Evolutionary conservation across 2,329 filamentous ascomycete species (phyloP).

Genomic region (Xylaria polymorpha): DNA sequence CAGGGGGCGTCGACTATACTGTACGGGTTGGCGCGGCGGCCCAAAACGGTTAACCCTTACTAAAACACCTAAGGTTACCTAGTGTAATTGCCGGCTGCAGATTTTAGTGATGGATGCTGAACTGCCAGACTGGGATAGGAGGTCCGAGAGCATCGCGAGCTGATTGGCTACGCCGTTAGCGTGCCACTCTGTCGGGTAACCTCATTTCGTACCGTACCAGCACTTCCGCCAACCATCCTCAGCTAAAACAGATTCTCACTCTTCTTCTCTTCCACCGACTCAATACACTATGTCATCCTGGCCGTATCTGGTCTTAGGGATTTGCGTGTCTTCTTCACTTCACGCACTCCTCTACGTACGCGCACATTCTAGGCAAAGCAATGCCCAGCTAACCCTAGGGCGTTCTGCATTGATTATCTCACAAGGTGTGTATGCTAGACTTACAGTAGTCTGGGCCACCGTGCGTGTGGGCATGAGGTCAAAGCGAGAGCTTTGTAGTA

Average conservation of each 20-base stretch:
- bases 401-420: neutral
- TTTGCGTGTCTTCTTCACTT: neutral
- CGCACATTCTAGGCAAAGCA: conserved; percentile 1
- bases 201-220: conserved; percentile 11
- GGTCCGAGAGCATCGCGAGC: neutral
- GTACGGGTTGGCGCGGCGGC: neutral
- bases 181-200: conserved; percentile 37
- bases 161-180: conserved; percentile 32
- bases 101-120: conserved; percentile 29
- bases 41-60: conserved; percentile 9
- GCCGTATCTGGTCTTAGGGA: conserved; percentile 10
- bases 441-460: conserved; percentile 6
- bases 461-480: conserved; percentile 1
- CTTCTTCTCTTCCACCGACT: conserved; percentile 1
- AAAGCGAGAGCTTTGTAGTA: conserved; percentile 6
- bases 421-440: conserved; percentile 1
- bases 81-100: conserved; percentile 34
- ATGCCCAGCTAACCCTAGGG: neutral
- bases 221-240: conserved; percentile 8
- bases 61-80: too few relatives aligned
- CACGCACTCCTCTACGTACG: neutral
- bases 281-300: conserved; percentile 16
- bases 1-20: neutral
- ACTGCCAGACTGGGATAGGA: conserved; percentile 34
- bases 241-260: neutral